Percentiles rank a stretch among this genome's conserved stretches.
phyloP scores from a whole-genome alignment of 2,329 filamentous ascomycete genomes.

The Nothophoma quercina region DNA sequence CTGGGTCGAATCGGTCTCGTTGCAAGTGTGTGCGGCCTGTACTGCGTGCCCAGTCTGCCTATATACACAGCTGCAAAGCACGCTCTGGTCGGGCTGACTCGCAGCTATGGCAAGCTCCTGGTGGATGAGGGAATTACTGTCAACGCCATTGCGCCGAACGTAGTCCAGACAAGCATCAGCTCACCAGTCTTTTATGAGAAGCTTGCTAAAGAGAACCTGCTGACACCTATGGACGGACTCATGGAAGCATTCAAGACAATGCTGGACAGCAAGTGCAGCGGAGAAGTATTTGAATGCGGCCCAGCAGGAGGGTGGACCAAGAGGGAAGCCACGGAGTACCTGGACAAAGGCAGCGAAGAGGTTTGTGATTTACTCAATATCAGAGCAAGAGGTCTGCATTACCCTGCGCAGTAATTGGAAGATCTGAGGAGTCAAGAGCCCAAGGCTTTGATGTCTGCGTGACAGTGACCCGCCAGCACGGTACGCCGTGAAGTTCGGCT shows the following conservation, averaged over 20 bases:
- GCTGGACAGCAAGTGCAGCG: slow-evolving; percentile 45
- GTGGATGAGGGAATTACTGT: slow-evolving; percentile 51
- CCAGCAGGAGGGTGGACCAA: slow-evolving; percentile 45
- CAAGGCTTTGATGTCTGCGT: not conserved
- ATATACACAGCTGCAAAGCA: slow-evolving; percentile 56
- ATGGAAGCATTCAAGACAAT: slow-evolving; percentile 52
- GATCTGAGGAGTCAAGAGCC: not conserved
- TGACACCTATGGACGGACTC: slow-evolving; percentile 52
- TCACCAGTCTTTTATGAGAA: slow-evolving; percentile 49
- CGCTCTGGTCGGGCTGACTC: slow-evolving; percentile 49
- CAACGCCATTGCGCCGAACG: slow-evolving; percentile 54
- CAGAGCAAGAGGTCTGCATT: slow-evolving; percentile 17
- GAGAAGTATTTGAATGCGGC: slow-evolving; percentile 53
- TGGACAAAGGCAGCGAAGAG: slow-evolving; percentile 40
- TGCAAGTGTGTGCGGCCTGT: slow-evolving; percentile 55
- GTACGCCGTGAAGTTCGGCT: slow-evolving; percentile 10
- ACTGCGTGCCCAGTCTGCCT: slow-evolving; percentile 52
- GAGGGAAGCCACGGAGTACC: slow-evolving; percentile 38
- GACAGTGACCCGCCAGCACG: slow-evolving; percentile 3
- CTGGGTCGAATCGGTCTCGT: slow-evolving; percentile 49
- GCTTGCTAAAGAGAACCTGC: slow-evolving; percentile 42
- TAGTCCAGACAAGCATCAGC: slow-evolving; percentile 52
- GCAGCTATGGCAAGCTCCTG: slow-evolving; percentile 53
- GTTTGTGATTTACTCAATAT: slow-evolving; percentile 20
- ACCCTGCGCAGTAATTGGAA: not conserved